Evolutionary conservation across 306 rosid species (phyloP), one percentile per base, ranked within the genome.

Genomic region (Malus fusca): DNA sequence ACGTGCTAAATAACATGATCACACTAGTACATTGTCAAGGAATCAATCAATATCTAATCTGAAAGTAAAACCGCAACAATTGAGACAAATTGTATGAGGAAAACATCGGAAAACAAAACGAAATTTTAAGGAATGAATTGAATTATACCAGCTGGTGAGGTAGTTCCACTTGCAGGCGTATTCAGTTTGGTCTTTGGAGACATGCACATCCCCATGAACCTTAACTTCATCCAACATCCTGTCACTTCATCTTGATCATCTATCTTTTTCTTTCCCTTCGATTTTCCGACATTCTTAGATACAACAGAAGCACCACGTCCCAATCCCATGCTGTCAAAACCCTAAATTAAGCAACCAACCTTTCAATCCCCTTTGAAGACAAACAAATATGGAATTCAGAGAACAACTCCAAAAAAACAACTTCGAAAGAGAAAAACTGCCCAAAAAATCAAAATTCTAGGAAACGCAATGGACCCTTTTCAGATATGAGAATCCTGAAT

Each of bases 221-320:
- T 78, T 19, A 88, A 28, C 65, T 82, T 88, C 52, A 62, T 55
- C 90, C 85, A 88, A 81, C 90, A 75, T 8, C 86, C 59, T 4
- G 74, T 60, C 17, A 31, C 58, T 56, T 61, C 73, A 31, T 74
- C 46, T 78, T 66, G 82, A 15, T 63, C 82, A 43, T 51, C 78
- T 22, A 66, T 77, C 40, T 80, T 77, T 4, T 84, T 81, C 77
- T 25, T 84, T 53, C 19, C 82, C 61, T 80, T 84, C 1, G 80
- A 58, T 65, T 78, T 86, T 51, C 70, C 71, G 72, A 25, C 77
- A 51, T 55, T 44, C 84, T 55, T 63, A 63, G 37, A 43, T 18
- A 76, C 88, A 42, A 35, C 76, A 15, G 66, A 21, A 61, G 72
- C 75, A 21, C 77, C 64, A 77, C 52, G 65, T 40, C 78, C 79